Evolutionary conservation across 2,329 filamentous ascomycete genomes (phyloP).

Genomic region (Byssochlamys sp.): DNA sequence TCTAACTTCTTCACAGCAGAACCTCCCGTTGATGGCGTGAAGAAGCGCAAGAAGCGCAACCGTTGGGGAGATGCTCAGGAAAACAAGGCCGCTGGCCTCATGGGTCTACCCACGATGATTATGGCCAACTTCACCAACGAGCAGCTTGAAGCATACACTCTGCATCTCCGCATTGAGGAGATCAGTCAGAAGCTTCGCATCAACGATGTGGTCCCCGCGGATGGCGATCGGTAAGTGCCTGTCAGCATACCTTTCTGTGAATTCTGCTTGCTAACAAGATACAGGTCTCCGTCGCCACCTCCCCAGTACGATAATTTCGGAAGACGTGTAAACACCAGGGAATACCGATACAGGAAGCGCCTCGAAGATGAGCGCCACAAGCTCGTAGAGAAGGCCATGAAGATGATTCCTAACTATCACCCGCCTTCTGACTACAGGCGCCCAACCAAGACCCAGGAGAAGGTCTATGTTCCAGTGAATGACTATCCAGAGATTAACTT

Average conservation of each 20-base stretch:
- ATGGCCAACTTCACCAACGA: conserved; percentile 96
- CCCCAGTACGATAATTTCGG: conserved; percentile 99
- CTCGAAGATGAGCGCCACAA: conserved; percentile 98
- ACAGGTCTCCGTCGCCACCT: conserved; percentile 83
- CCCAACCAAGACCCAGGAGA: conserved; percentile 99
- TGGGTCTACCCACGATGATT: conserved; percentile 94
- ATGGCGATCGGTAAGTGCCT: conserved; percentile 74
- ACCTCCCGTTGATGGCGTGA: conserved; percentile 62
- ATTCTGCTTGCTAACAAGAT: conserved; percentile 3
- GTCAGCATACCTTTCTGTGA: conserved; percentile 9
- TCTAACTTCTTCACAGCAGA: conserved; percentile 24
- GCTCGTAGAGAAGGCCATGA: conserved; percentile 97
- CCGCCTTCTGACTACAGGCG: conserved; percentile 96
- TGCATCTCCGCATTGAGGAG: conserved; percentile 95
- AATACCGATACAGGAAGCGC: conserved; percentile 94
- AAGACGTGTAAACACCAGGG: conserved; percentile 96
- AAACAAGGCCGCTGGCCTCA: conserved; percentile 95
- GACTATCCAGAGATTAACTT: conserved; percentile 99
- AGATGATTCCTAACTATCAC: conserved; percentile 98
- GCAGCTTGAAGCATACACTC: conserved; percentile 91
- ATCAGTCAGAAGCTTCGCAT: conserved; percentile 99
- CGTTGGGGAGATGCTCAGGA: conserved; percentile 95
- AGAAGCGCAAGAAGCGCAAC: conserved; percentile 94
- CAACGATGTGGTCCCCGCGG: conserved; percentile 94
- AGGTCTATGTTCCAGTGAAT: conserved; percentile 99